Conservation (phyloP, 148 eudicot species). For the Persicaria tinctoria region DNA sequence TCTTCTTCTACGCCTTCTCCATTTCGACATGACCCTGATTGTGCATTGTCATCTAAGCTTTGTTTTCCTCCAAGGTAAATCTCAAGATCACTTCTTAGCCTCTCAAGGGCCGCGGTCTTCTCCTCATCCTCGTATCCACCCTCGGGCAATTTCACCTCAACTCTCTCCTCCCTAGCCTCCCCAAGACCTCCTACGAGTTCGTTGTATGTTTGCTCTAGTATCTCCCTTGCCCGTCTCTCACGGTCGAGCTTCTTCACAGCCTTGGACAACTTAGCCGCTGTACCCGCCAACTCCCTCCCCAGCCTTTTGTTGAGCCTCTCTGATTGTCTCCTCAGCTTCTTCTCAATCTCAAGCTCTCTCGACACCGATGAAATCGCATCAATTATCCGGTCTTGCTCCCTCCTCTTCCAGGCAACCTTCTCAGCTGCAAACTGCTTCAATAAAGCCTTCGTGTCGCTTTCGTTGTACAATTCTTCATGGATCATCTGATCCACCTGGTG, state of each 20-base stretch:
- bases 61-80: conserved; percentile 26
- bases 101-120: conserved; percentile 52
- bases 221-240: conserved; percentile 38
- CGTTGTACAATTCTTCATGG: conserved; percentile 31
- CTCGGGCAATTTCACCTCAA: conserved; percentile 47
- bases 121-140: conserved; percentile 48
- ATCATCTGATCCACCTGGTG: conserved; percentile 41
- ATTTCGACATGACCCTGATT: conserved; percentile 20
- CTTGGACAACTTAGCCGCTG: conserved; percentile 31
- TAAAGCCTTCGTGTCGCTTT: conserved; percentile 34
- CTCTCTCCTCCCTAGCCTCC: conserved; percentile 47
- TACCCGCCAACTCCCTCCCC: conserved; percentile 41
- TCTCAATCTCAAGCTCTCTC: conserved; percentile 38
- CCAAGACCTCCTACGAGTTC: conserved; percentile 48
- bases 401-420: conserved; percentile 46
- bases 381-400: conserved; percentile 51
- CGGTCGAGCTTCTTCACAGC: conserved; percentile 39
- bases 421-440: conserved; percentile 39
- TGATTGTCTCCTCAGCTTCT: conserved; percentile 38
- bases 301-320: conserved; percentile 48
- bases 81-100: conserved; percentile 52
- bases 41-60: conserved; percentile 21
- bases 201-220: conserved; percentile 52
- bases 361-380: conserved; percentile 40
- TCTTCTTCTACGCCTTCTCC: conserved; percentile 23